Evolutionary conservation across 305 asterid genomes (phyloP).

Genomic region (Nicotiana rustica): DNA sequence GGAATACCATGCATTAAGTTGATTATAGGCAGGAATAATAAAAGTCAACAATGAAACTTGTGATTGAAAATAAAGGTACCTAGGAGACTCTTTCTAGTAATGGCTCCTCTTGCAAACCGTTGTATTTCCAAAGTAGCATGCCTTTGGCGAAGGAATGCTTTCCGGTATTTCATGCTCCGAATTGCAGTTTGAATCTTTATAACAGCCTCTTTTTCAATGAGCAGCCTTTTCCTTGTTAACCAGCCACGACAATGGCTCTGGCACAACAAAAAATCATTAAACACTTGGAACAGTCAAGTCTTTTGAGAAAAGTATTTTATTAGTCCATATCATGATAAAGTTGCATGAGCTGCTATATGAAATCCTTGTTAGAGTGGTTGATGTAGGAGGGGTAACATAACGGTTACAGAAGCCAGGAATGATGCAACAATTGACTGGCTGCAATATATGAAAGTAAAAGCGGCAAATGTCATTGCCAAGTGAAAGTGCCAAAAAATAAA

Average conservation of each 20-base stretch:
- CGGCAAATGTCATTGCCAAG: background rate
- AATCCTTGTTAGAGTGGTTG: conserved; percentile 7
- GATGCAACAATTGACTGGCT: conserved; percentile 2
- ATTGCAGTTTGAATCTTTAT: conserved; percentile 67
- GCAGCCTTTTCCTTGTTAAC: conserved; percentile 65
- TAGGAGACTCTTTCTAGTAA: conserved; percentile 70
- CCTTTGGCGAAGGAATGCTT: conserved; percentile 53
- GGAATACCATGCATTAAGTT: conserved; percentile 38
- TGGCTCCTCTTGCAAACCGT: conserved; percentile 72
- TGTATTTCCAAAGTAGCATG: conserved; percentile 71
- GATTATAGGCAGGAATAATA: conserved; percentile 32
- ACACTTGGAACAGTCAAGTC: background rate
- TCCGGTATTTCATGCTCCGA: conserved; percentile 54
- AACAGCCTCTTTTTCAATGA: conserved; percentile 63
- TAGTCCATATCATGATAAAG: conserved; percentile 14
- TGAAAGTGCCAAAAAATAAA: background rate
- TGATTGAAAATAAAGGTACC: conserved; percentile 48
- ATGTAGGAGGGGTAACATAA: background rate
- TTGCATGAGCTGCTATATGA: conserved; percentile 28
- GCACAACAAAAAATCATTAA: conserved; percentile 19
- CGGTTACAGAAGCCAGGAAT: conserved; percentile 7
- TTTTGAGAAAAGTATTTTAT: background rate
- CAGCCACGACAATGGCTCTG: conserved; percentile 58
- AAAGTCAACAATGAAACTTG: conserved; percentile 24
- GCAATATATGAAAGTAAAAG: background rate